phyloP scores from a whole-genome alignment of 2,329 filamentous ascomycete species.

The Massarina eburnea region DNA sequence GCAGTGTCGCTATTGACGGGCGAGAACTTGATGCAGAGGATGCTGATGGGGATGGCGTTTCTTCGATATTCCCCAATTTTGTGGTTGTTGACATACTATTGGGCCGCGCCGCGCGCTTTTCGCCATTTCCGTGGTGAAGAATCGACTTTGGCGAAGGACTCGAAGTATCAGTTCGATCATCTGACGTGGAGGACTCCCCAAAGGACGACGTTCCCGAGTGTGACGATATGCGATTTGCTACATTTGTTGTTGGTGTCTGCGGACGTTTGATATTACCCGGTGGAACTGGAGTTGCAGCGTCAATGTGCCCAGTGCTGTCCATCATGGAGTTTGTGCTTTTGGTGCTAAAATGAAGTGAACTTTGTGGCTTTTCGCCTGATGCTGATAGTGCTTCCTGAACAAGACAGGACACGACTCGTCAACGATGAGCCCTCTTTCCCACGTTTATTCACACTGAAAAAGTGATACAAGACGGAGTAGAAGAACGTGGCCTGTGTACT shows the following conservation, averaged over 20 bases:
- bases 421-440: constrained; percentile 3
- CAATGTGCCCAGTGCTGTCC: too few species aligned
- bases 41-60: neutral
- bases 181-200: too few species aligned
- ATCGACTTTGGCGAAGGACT: neutral
- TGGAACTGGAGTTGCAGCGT: neutral
- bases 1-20: constrained; percentile 13
- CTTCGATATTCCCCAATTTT: neutral
- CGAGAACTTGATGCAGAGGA: neutral
- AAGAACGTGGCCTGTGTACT: constrained; percentile 12
- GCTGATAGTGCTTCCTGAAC: constrained; percentile 8
- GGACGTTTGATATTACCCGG: neutral
- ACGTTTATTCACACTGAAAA: constrained; percentile 2
- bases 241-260: neutral
- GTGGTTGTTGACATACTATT: constrained; percentile 4
- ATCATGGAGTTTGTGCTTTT: too few species aligned
- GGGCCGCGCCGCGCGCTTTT: neutral
- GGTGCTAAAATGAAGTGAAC: neutral
- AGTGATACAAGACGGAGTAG: neutral
- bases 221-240: neutral
- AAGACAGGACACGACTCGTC: constrained; percentile 1
- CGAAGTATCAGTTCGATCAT: too few species aligned
- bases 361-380: constrained; percentile 7
- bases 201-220: constrained; percentile 4
- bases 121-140: neutral